phyloP scores from a whole-genome alignment of 2,329 filamentous ascomycete genomes.

The Aspergillus texensis region DNA sequence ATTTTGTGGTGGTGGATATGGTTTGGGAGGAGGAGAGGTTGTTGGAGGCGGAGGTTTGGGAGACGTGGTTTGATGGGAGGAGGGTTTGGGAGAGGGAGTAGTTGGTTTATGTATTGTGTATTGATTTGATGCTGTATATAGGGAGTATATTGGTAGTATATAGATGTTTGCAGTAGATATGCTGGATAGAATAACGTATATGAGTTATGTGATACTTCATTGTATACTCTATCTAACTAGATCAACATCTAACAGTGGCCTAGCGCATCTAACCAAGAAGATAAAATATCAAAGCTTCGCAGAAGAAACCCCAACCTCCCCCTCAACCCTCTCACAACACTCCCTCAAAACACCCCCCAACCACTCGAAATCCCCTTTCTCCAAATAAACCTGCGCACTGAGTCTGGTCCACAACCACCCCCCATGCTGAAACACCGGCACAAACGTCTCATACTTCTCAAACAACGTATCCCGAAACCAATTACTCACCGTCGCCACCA shows the following conservation, averaged over 20 bases:
- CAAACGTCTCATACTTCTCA: slow-evolving; percentile 69
- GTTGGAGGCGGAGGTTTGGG: slow-evolving; percentile 40
- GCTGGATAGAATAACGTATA: no score
- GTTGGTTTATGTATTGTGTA: no score
- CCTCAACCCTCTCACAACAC: slow-evolving; percentile 56
- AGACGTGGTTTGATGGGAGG: slow-evolving; percentile 49
- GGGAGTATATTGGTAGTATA: no score
- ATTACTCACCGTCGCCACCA: slow-evolving; percentile 40
- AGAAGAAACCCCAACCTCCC: slow-evolving; percentile 32
- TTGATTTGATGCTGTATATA: no score
- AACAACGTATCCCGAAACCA: slow-evolving; percentile 63
- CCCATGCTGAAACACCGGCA: slow-evolving; percentile 65
- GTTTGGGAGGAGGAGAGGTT: slow-evolving; percentile 41
- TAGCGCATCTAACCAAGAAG: no score
- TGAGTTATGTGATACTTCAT: no score
- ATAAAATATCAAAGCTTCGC: neutral
- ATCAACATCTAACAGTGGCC: no score
- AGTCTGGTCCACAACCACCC: slow-evolving; percentile 70
- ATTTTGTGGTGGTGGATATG: slow-evolving; percentile 49
- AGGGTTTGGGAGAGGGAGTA: slow-evolving; percentile 25
- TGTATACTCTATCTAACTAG: no score
- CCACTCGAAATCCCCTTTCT: slow-evolving; percentile 75
- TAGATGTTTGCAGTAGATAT: no score
- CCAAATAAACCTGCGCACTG: slow-evolving; percentile 84
- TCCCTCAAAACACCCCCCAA: slow-evolving; percentile 61